Conservation (phyloP, 177 flowering plant species). For the Tripterygium wilfordii region DNA sequence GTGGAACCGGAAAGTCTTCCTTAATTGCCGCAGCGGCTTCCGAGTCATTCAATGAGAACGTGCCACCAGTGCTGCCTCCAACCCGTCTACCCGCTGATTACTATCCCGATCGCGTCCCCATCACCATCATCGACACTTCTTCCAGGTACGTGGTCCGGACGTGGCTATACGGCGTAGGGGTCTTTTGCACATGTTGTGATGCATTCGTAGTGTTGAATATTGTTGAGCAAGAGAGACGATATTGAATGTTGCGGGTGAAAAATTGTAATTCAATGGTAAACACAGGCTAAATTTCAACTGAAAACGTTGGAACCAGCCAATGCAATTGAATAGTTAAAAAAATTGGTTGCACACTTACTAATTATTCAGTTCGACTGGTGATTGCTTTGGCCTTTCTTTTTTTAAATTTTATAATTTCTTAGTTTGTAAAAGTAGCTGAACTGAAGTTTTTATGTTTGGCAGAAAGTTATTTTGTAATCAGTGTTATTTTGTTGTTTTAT, state of each 20-base stretch:
- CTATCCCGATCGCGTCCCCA: slow-evolving; percentile 57
- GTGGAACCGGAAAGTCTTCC: slow-evolving; percentile 63
- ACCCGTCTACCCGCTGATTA: slow-evolving; percentile 55
- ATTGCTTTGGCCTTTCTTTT: too few species aligned
- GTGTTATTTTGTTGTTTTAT: slow-evolving; percentile 1
- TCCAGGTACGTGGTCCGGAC: slow-evolving; percentile 28
- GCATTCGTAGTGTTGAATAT: background rate
- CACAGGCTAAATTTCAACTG: too few species aligned
- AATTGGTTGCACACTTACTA: too few species aligned
- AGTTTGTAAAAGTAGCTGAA: too few species aligned
- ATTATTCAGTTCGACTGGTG: too few species aligned
- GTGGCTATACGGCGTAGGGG: too few species aligned
- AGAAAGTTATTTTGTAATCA: background rate
- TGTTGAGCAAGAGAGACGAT: background rate
- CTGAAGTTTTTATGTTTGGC: background rate
- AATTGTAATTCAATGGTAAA: too few species aligned
- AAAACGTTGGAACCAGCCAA: too few species aligned
- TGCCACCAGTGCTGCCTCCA: slow-evolving; percentile 55
- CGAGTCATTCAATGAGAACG: slow-evolving; percentile 44
- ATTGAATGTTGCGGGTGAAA: too few species aligned
- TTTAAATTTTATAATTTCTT: background rate
- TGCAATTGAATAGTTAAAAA: too few species aligned
- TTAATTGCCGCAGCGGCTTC: slow-evolving; percentile 54
- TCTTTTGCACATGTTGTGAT: background rate
- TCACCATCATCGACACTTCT: slow-evolving; percentile 63